Conservation (phyloP, 257 asterid genomes). For the Rubia yunnanensis region DNA sequence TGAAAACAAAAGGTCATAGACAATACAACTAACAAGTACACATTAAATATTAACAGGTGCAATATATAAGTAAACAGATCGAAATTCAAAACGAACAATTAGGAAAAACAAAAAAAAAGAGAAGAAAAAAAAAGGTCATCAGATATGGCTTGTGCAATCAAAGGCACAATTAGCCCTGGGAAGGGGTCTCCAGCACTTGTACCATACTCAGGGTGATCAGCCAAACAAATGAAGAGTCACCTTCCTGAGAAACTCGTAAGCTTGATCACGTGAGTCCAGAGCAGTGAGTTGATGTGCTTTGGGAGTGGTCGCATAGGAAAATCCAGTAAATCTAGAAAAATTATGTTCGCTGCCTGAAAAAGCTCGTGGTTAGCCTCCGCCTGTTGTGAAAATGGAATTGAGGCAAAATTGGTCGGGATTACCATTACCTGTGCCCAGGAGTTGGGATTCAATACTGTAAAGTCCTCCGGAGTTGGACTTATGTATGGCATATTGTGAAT, state of each 20-base stretch:
- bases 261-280: neutral
- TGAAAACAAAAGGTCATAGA: no score
- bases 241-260: constrained; percentile 5
- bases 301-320: constrained; percentile 2
- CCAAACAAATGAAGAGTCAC: neutral
- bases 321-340: constrained; percentile 7
- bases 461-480: no score
- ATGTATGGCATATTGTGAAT: no score
- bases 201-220: constrained; percentile 13
- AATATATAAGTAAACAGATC: no score
- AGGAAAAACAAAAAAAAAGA: no score
- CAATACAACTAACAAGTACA: no score
- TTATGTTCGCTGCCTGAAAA: neutral
- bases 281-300: neutral
- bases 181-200: constrained; percentile 17
- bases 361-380: neutral
- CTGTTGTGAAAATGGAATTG: neutral
- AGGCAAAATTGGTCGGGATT: no score
- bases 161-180: constrained; percentile 16
- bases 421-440: constrained; percentile 1
- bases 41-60: no score
- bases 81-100: no score
- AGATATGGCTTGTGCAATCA: constrained; percentile 13
- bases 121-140: no score
- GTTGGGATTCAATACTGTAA: neutral